Base-by-base conservation (phyloP, 345 rosid species). In the Reutealis trisperma region DNA sequence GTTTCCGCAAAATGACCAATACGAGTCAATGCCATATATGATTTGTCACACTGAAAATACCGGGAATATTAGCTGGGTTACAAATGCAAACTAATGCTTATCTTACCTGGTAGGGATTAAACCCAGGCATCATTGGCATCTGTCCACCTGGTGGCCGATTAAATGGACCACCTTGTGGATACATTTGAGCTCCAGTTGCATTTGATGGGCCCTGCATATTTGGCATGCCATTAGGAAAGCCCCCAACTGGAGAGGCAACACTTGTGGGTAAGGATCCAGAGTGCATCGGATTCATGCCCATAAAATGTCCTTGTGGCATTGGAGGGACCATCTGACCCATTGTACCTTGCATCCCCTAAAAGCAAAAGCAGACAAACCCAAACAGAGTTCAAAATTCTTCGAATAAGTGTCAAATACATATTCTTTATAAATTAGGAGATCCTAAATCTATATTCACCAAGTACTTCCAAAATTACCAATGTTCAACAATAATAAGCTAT, bases 101-200 rank as follows among this genome's bases (percentile, higher is more conserved):
- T 30, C 67, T 55, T 82, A 88, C 96, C 96, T 93, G 98, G 82
- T 84, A 96, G 15, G 92, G 97, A 86, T 91, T 95, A 83, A 77
- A 96, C 41, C 94, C 93, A 21, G 88, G 91, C 92, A 91, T 92
- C 92, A 92, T 90, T 61, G 90, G 89, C 91, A 89, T 87, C 83
- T 90, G 94, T 41, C 89, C 90, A 72, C 85, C 88, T 78, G 87
- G 99, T 71, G 91, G 87, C 51, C 96, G 96, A 86, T 88, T 92
- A 80, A 83, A 92, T 55, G 88, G 90, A 74, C 94, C 89, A 27
- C 96, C 90, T 52, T 91, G 96, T 7, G 84, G 88, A 88, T 88
- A 93, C 90, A 93, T 90, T 80, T 87, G 97, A n/a, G 73, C 76
- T 30, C 90, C 85, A 13, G 83, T 67, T 60, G 84, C 44, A 72